Evolutionary conservation across 495 filamentous ascomycete species (phyloP).

Genomic region (Xylaria intraflava): DNA sequence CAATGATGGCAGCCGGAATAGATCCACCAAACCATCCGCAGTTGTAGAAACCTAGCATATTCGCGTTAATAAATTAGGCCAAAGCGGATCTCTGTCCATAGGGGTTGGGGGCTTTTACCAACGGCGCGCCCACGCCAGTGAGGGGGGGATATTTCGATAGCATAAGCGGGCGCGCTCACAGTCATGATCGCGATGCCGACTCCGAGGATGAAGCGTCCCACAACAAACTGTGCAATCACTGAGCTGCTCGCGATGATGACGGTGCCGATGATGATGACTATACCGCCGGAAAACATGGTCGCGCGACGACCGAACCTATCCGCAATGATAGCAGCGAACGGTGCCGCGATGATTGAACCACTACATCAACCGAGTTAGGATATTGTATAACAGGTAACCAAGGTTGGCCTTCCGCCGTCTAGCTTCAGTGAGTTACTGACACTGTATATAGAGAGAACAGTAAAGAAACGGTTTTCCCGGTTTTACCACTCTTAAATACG

Average conservation of each 20-base stretch:
- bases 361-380: slow-evolving; percentile 22
- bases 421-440: too few relatives aligned
- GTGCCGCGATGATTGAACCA: slow-evolving; percentile 41
- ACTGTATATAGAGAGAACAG: slow-evolving; percentile 46
- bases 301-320: slow-evolving; percentile 38
- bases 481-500: slow-evolving; percentile 29
- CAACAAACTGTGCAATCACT: slow-evolving; percentile 38
- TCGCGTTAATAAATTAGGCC: not conserved
- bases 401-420: too few relatives aligned
- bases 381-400: too few relatives aligned
- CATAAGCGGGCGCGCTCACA: slow-evolving; percentile 41
- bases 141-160: slow-evolving; percentile 43
- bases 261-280: slow-evolving; percentile 48
- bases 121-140: slow-evolving; percentile 45
- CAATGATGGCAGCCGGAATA: slow-evolving; percentile 42
- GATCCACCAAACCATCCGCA: slow-evolving; percentile 47
- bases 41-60: slow-evolving; percentile 40
- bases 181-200: slow-evolving; percentile 46
- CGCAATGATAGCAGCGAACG: slow-evolving; percentile 39
- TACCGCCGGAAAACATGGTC: slow-evolving; percentile 43
- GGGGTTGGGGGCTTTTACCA: slow-evolving; percentile 15
- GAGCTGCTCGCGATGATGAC: slow-evolving; percentile 34
- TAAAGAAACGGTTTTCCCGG: slow-evolving; percentile 31
- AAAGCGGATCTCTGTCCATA: not conserved
- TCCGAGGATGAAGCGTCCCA: slow-evolving; percentile 47